Percentiles rank a stretch among this genome's conserved stretches.
Conservation (phyloP, 164 flowering plant genomes). For the Umbellularia californica region DNA sequence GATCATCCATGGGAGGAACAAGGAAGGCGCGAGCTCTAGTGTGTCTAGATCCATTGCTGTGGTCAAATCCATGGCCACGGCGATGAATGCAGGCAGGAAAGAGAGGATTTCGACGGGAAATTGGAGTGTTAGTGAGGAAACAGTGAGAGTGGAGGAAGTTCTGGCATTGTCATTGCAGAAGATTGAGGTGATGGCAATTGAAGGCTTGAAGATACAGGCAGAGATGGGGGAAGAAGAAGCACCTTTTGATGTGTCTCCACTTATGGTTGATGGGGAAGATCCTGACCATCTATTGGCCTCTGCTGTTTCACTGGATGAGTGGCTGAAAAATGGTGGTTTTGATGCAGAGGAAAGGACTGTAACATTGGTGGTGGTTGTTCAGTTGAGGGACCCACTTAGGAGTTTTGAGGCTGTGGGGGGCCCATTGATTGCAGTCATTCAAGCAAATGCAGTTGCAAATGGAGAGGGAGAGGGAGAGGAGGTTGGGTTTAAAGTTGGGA, state of each 20-base stretch:
- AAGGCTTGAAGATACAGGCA: constrained; percentile 77
- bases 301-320: constrained; percentile 59
- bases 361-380: constrained; percentile 49
- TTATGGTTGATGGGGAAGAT: constrained; percentile 16
- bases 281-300: constrained; percentile 34
- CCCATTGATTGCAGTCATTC: constrained; percentile 54
- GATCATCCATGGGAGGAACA: constrained; percentile 74
- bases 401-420: constrained; percentile 82
- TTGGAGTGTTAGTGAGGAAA: constrained; percentile 64
- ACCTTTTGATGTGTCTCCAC: constrained; percentile 79
- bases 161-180: constrained; percentile 76
- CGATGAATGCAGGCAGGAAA: constrained; percentile 63
- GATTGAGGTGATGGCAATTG: constrained; percentile 68
- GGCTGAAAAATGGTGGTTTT: constrained; percentile 32
- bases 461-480: constrained; percentile 28
- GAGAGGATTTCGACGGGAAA: constrained; percentile 75
- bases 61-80: constrained; percentile 61
- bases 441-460: constrained; percentile 35
- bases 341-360: constrained; percentile 19
- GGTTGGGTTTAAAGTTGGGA: constrained; percentile 56
- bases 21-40: constrained; percentile 82
- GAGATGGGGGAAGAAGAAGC: constrained; percentile 79
- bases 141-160: constrained; percentile 55
- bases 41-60: constrained; percentile 71
- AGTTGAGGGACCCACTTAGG: constrained; percentile 74